These are phyloP conservation scores for Daedaleopsis sinensis DNA, from an alignment of 768 basidiomycete genomes.

Conservation along the genomic window DNA sequence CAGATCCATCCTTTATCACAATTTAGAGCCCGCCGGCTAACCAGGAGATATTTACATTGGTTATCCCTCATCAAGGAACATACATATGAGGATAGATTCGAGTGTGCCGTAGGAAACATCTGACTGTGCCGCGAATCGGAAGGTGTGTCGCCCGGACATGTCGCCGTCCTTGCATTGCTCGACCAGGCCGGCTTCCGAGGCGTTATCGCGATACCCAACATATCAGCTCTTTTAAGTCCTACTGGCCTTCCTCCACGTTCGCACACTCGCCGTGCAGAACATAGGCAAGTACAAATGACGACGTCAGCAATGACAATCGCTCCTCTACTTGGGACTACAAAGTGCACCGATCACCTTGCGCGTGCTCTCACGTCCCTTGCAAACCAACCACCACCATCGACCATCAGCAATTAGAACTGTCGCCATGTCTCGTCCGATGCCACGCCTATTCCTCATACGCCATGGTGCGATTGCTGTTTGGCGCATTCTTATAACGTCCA, in stretches of 20 bases:
- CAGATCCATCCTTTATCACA: background rate
- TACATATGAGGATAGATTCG: conserved; percentile 1
- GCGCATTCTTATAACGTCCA: background rate
- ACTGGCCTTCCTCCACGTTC: background rate
- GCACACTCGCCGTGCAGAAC: conserved; percentile 11
- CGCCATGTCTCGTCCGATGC: conserved; percentile 37
- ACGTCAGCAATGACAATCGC: conserved; percentile 14
- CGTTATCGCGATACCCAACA: conserved; percentile 6
- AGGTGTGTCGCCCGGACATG: background rate
- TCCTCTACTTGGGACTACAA: background rate
- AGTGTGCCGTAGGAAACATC: background rate
- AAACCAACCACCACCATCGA: background rate
- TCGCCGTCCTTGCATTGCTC: background rate
- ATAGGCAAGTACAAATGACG: too few species aligned
- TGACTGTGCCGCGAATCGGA: background rate
- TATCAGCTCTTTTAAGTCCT: background rate
- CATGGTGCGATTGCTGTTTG: conserved; percentile 41
- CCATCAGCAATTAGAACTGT: too few species aligned
- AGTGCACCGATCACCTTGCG: background rate
- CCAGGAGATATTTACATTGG: background rate
- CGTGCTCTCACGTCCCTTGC: background rate
- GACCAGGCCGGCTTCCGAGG: background rate
- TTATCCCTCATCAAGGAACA: background rate
- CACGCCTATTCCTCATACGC: conserved; percentile 56
- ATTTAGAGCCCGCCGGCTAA: too few species aligned